Conservation (phyloP, 2,329 filamentous ascomycete species). For the Rutstroemia sp. region DNA sequence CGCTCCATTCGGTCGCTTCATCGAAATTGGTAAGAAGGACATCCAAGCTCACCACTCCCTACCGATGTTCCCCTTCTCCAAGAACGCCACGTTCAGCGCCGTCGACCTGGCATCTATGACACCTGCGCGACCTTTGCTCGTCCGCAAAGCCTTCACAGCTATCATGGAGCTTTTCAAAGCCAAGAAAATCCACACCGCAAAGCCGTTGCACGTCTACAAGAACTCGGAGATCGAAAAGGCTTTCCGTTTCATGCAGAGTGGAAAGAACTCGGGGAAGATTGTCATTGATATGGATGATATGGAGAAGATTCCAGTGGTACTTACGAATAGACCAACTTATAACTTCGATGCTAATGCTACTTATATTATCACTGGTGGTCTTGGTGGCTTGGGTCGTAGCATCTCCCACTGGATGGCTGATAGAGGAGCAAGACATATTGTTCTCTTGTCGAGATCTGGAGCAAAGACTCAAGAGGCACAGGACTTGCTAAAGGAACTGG, state of each 20-base stretch:
- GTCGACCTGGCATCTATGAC: not conserved
- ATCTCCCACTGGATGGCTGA: slow-evolving; percentile 17
- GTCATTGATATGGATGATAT: slow-evolving; percentile 31
- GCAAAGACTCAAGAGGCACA: not conserved
- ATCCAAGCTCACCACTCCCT: not conserved
- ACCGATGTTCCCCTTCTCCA: not conserved
- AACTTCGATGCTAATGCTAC: slow-evolving; percentile 14
- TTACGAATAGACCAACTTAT: not conserved
- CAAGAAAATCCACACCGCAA: not conserved
- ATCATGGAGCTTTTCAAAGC: slow-evolving; percentile 1
- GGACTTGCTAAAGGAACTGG: slow-evolving; percentile 9
- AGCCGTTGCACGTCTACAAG: slow-evolving; percentile 4
- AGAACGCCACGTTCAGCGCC: not conserved
- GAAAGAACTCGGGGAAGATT: slow-evolving; percentile 15
- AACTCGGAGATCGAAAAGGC: slow-evolving; percentile 13
- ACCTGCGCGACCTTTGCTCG: not conserved
- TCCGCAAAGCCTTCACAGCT: not conserved
- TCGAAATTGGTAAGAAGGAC: slow-evolving; percentile 25
- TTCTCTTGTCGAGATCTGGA: slow-evolving; percentile 25
- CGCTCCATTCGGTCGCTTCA: slow-evolving; percentile 31
- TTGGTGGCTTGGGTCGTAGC: slow-evolving; percentile 25
- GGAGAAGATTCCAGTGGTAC: slow-evolving; percentile 34
- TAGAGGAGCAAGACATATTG: slow-evolving; percentile 23
- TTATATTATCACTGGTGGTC: slow-evolving; percentile 26
- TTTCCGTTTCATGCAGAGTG: slow-evolving; percentile 16